These are phyloP conservation scores for Ceratobasidium sp. DNA, from an alignment of 1,284 basidiomycete species.

Conservation along the genomic window DNA sequence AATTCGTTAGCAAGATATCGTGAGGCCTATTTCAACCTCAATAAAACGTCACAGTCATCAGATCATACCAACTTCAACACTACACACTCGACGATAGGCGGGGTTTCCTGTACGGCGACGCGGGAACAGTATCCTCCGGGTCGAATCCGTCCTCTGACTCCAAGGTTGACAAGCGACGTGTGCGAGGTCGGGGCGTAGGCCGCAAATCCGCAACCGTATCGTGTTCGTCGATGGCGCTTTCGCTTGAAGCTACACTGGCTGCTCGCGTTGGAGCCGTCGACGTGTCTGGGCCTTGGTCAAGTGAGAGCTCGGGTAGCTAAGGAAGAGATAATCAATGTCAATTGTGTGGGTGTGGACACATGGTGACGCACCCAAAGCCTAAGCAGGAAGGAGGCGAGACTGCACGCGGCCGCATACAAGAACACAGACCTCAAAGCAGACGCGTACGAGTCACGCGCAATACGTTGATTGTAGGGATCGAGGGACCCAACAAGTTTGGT, in stretches of 20 bases:
- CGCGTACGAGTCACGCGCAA: constrained; percentile 79
- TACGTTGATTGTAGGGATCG: constrained; percentile 70
- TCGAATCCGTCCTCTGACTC: constrained; percentile 50
- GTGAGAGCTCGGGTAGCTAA: constrained; percentile 49
- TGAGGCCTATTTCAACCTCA: too few species aligned
- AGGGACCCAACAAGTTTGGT: constrained; percentile 72
- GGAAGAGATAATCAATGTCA: background rate
- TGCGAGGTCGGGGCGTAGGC: constrained; percentile 14
- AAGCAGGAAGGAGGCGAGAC: constrained; percentile 73
- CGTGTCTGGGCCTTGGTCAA: constrained; percentile 45
- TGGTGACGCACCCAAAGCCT: constrained; percentile 70
- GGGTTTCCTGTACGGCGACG: constrained; percentile 25
- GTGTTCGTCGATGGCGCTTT: constrained; percentile 37
- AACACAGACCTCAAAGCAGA: constrained; percentile 78
- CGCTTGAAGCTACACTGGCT: constrained; percentile 20
- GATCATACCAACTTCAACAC: background rate
- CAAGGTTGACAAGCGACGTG: constrained; percentile 47
- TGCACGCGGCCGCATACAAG: constrained; percentile 74
- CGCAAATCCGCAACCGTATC: constrained; percentile 19
- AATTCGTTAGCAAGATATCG: too few species aligned
- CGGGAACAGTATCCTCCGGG: constrained; percentile 40
- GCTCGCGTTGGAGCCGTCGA: constrained; percentile 22
- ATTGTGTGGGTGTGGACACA: background rate
- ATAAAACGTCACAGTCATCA: too few species aligned
- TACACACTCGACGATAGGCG: constrained; percentile 30